phyloP scores from a whole-genome alignment of 2,329 filamentous ascomycete genomes.

The Pseudogymnoascus sp. region DNA sequence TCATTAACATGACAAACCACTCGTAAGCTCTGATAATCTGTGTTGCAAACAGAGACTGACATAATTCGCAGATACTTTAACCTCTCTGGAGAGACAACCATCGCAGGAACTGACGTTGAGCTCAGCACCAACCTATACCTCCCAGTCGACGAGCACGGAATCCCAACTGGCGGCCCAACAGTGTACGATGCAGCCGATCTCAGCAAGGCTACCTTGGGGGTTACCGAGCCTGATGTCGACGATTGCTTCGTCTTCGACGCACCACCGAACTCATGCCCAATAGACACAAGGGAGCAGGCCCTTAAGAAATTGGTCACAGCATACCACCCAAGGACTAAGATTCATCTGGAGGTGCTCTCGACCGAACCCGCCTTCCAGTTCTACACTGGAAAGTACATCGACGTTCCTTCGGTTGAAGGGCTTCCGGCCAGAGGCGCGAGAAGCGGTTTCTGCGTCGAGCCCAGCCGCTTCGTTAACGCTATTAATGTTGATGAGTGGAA shows the following conservation, averaged over 20 bases:
- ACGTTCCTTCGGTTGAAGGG: slow-evolving; percentile 57
- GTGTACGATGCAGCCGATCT: slow-evolving; percentile 56
- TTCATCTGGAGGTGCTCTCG: slow-evolving; percentile 80
- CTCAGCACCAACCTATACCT: slow-evolving; percentile 58
- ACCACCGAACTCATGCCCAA: slow-evolving; percentile 32
- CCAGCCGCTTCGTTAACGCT: slow-evolving; percentile 83
- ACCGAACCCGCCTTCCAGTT: slow-evolving; percentile 97
- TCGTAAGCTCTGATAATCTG: slow-evolving; percentile 46
- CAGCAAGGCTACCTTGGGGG: slow-evolving; percentile 63
- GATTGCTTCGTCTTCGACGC: slow-evolving; percentile 73
- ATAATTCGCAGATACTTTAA: slow-evolving; percentile 51
- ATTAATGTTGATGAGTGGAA: slow-evolving; percentile 75
- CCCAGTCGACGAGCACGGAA: slow-evolving; percentile 62
- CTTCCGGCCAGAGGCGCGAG: slow-evolving; percentile 57
- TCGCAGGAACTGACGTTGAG: slow-evolving; percentile 53
- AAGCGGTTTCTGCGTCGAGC: slow-evolving; percentile 85
- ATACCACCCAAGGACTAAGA: slow-evolving; percentile 61
- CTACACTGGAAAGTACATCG: slow-evolving; percentile 81
- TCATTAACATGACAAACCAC: slow-evolving; percentile 91
- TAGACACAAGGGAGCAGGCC: slow-evolving; percentile 46
- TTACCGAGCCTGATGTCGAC: slow-evolving; percentile 64
- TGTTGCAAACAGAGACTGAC: slow-evolving; percentile 11
- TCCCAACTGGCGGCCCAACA: slow-evolving; percentile 62
- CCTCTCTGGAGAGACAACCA: slow-evolving; percentile 46
- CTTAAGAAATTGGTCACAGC: slow-evolving; percentile 63